Conservation (phyloP, 2,329 filamentous ascomycete species). For the Claviceps fusiformis region DNA sequence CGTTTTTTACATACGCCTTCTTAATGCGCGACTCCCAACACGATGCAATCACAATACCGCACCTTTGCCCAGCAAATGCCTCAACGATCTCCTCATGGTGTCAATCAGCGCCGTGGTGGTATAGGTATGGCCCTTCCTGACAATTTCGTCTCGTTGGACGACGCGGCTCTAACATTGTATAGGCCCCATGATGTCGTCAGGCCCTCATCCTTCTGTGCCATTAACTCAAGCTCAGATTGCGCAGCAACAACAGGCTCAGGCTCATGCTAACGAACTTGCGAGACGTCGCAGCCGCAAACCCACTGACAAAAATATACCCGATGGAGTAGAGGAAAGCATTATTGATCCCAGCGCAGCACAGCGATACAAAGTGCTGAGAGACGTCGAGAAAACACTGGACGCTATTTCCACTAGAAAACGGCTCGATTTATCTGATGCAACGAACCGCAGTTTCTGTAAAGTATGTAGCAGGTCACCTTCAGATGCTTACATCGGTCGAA, state of each 20-base stretch:
- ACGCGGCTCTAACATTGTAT: slow-evolving; percentile 7
- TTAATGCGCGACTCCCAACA: slow-evolving; percentile 6
- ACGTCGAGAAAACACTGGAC: slow-evolving; percentile 78
- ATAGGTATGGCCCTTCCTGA: slow-evolving; percentile 29
- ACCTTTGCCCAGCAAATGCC: slow-evolving; percentile 36
- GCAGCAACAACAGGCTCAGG: slow-evolving; percentile 37
- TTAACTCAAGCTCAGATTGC: slow-evolving; percentile 40
- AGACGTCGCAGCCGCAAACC: slow-evolving; percentile 79
- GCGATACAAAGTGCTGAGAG: slow-evolving; percentile 71
- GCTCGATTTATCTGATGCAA: slow-evolving; percentile 49
- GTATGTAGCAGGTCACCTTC: slow-evolving; percentile 19
- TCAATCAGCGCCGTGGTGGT: slow-evolving; percentile 36
- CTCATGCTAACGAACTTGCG: slow-evolving; percentile 48
- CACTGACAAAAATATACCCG: slow-evolving; percentile 88
- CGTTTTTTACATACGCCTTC: not conserved
- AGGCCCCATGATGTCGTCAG: slow-evolving; percentile 45
- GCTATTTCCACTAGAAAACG: slow-evolving; percentile 90
- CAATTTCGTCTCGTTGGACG: not conserved
- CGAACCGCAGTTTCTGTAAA: slow-evolving; percentile 49
- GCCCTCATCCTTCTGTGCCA: slow-evolving; percentile 35
- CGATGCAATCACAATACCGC: slow-evolving; percentile 42
- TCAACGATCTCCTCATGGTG: slow-evolving; percentile 34
- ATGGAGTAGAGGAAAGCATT: slow-evolving; percentile 71
- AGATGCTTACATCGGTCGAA: not conserved
- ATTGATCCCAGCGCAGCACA: slow-evolving; percentile 64